phyloP scores from a whole-genome alignment of 108 stramenopile genomes.

The Skeletonema marinoi region DNA sequence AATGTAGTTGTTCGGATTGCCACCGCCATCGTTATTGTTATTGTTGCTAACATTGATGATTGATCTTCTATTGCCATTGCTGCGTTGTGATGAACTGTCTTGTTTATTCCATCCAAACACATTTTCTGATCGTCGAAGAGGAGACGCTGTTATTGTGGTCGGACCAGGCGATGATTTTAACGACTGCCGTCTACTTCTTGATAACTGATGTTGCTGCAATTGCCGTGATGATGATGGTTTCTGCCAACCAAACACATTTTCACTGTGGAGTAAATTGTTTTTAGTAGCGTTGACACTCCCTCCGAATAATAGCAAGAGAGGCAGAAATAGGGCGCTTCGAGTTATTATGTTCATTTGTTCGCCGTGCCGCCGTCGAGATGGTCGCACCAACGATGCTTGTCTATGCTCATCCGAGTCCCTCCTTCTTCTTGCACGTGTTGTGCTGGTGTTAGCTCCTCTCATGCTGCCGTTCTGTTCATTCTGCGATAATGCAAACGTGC shows the following conservation, averaged over 20 bases:
- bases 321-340: background rate
- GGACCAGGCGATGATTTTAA: background rate
- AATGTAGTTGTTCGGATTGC: background rate
- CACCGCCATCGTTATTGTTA: background rate
- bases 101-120: slow-evolving; percentile 20
- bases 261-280: background rate
- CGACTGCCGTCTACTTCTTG: background rate
- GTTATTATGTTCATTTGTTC: background rate
- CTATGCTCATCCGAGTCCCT: background rate
- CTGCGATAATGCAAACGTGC: too few species aligned
- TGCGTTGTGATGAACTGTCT: background rate
- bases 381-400: background rate
- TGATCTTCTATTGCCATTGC: background rate
- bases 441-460: background rate
- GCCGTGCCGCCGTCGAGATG: background rate
- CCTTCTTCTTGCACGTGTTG: background rate
- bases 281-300: background rate
- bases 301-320: background rate
- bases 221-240: background rate
- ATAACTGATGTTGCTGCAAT: background rate
- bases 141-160: background rate
- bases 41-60: background rate
- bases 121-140: slow-evolving; percentile 16
- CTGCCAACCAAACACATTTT: slow-evolving; percentile 32
- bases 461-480: background rate